These are phyloP conservation scores for Fragilariopsis cylindrus DNA, from an alignment of 108 stramenopile genomes.

Conservation along the genomic window DNA sequence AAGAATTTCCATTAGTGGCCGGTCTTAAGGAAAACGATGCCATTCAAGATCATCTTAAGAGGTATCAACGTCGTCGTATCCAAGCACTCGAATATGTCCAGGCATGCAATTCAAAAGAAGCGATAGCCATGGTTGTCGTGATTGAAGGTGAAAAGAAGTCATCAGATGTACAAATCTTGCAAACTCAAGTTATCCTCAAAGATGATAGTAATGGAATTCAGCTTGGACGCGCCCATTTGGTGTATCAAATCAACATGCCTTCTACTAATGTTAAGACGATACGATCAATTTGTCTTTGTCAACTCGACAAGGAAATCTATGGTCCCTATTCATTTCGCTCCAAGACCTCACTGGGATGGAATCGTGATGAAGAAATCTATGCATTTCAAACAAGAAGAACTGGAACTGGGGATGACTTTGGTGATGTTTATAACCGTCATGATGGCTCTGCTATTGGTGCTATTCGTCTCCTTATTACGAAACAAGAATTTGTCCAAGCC, in stretches of 20 bases:
- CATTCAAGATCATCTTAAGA: conserved; percentile 19
- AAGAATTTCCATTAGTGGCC: not conserved
- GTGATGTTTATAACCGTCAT: not conserved
- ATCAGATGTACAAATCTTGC: conserved; percentile 4
- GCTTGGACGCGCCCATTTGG: conserved; percentile 20
- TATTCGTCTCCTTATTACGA: conserved; percentile 44
- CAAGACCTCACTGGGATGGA: conserved; percentile 15
- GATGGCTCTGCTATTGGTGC: conserved; percentile 36
- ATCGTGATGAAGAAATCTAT: not conserved
- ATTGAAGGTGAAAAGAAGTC: not conserved
- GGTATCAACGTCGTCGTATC: conserved; percentile 13
- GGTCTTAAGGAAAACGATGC: conserved; percentile 13
- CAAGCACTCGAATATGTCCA: conserved; percentile 6
- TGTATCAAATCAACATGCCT: conserved; percentile 35
- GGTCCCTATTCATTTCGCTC: conserved; percentile 38
- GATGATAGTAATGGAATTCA: not conserved
- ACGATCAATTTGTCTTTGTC: conserved; percentile 15
- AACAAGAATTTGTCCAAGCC: conserved; percentile 49
- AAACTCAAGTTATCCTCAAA: not conserved
- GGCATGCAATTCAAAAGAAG: not conserved
- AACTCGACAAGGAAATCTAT: conserved; percentile 1
- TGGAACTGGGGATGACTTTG: not conserved
- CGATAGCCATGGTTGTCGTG: conserved; percentile 13
- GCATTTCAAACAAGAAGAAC: conserved; percentile 8
- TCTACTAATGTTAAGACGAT: conserved; percentile 5